phyloP scores from a whole-genome alignment of 345 rosid species.

The Sonneratia caseolaris region DNA sequence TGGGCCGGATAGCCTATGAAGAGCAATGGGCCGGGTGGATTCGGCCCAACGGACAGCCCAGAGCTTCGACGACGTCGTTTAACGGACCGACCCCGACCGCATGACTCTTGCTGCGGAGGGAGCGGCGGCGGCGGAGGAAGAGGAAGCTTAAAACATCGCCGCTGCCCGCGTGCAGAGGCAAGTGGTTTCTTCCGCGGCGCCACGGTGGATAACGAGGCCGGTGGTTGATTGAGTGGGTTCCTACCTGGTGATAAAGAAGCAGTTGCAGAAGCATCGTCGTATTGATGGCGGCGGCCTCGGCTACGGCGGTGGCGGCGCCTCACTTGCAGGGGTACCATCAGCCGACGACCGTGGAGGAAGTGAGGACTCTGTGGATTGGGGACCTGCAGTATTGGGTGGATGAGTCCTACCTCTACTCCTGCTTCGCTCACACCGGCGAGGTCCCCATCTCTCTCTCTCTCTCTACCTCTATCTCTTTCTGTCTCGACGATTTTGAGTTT shows the following conservation, averaged over 20 bases:
- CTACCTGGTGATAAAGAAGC: background rate
- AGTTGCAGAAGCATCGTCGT: background rate
- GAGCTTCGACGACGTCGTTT: background rate
- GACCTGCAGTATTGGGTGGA: constrained; percentile 96
- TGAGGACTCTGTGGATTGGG: constrained; percentile 94
- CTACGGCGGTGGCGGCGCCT: constrained; percentile 15
- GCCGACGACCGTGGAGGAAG: constrained; percentile 81
- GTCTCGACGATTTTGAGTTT: background rate
- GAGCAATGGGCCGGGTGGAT: background rate
- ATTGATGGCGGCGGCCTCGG: constrained; percentile 24
- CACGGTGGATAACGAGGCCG: background rate
- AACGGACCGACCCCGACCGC: background rate
- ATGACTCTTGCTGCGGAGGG: background rate
- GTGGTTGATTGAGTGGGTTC: background rate
- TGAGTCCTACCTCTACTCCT: constrained; percentile 69
- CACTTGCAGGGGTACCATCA: constrained; percentile 61
- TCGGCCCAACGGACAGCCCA: background rate
- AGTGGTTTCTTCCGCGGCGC: background rate
- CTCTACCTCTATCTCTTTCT: background rate
- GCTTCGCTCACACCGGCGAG: constrained; percentile 97
- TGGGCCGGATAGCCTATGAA: background rate
- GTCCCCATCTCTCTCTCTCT: constrained; percentile 20
- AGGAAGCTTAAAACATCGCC: background rate
- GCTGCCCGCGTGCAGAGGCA: background rate
- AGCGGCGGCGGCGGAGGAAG: background rate